Conservation (phyloP, 75 land plant species). For the Pinus taeda region DNA sequence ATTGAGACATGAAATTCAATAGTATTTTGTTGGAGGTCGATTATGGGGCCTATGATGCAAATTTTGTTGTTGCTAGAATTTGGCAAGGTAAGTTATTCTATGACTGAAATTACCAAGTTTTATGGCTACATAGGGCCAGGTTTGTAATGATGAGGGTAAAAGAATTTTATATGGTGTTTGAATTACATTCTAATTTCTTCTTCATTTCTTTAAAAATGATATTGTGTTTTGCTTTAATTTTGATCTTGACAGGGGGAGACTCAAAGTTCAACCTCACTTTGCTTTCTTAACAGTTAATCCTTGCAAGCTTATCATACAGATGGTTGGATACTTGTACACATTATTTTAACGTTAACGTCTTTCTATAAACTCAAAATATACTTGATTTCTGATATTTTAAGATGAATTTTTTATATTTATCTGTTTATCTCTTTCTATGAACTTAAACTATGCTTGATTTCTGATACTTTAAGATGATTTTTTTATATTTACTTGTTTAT, state of each 20-base stretch:
- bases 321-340: neutral
- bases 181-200: too few species aligned
- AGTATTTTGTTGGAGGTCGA: slow-evolving; percentile 68
- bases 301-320: neutral
- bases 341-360: neutral
- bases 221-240: too few species aligned
- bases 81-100: slow-evolving; percentile 28
- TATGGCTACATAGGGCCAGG: slow-evolving; percentile 94
- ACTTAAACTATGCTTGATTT: neutral
- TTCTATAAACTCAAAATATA: too few species aligned
- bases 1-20: slow-evolving; percentile 82
- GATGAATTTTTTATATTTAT: too few species aligned
- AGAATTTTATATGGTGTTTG: too few species aligned
- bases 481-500: neutral
- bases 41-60: slow-evolving; percentile 69
- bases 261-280: neutral
- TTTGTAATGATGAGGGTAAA: neutral
- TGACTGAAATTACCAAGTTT: slow-evolving; percentile 89
- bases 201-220: too few species aligned
- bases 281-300: neutral
- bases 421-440: neutral
- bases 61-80: slow-evolving; percentile 79
- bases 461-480: neutral
- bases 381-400: too few species aligned
- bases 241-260: too few species aligned